Evolutionary conservation across 1,284 basidiomycete species (phyloP).

Genomic region (Lentinula novae-zelandiae): DNA sequence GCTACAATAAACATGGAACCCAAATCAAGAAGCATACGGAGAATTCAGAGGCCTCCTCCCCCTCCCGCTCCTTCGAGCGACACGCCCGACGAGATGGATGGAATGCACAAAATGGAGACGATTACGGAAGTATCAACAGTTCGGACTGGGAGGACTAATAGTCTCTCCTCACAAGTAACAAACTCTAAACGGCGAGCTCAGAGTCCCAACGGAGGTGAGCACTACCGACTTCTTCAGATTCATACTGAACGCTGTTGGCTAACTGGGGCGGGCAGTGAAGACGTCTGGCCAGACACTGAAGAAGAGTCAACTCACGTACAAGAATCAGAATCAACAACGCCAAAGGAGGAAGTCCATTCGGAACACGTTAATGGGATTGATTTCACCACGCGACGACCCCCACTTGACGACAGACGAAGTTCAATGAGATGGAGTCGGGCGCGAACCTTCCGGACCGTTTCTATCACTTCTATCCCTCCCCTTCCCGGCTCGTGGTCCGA

Average conservation of each 20-base stretch:
- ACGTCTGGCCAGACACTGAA: conserved; percentile 7
- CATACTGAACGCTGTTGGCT: background rate
- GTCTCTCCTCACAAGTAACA: background rate
- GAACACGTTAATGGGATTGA: conserved; percentile 3
- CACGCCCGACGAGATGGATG: conserved; percentile 7
- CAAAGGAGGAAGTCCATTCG: conserved; percentile 7
- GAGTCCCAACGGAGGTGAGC: conserved; percentile 1
- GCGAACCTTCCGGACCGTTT: conserved; percentile 1
- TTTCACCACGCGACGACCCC: conserved; percentile 1
- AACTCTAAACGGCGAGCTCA: background rate
- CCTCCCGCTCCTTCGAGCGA: conserved; percentile 6
- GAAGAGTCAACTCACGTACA: conserved; percentile 7
- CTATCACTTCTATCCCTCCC: conserved; percentile 6
- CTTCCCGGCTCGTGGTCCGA: conserved; percentile 10
- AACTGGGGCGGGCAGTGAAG: conserved; percentile 2
- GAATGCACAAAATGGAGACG: conserved; percentile 12
- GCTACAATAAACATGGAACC: conserved; percentile 9
- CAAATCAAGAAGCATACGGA: conserved; percentile 7
- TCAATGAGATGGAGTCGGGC: conserved; percentile 4
- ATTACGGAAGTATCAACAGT: conserved; percentile 13
- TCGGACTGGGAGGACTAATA: conserved; percentile 5
- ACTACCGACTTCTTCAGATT: background rate
- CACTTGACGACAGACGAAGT: background rate
- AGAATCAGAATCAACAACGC: conserved; percentile 4
- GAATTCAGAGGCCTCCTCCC: background rate